Evolutionary conservation across 495 filamentous ascomycete species (phyloP), one percentile per base, ranked within the genome.

Genomic region (Thozetella sp.): DNA sequence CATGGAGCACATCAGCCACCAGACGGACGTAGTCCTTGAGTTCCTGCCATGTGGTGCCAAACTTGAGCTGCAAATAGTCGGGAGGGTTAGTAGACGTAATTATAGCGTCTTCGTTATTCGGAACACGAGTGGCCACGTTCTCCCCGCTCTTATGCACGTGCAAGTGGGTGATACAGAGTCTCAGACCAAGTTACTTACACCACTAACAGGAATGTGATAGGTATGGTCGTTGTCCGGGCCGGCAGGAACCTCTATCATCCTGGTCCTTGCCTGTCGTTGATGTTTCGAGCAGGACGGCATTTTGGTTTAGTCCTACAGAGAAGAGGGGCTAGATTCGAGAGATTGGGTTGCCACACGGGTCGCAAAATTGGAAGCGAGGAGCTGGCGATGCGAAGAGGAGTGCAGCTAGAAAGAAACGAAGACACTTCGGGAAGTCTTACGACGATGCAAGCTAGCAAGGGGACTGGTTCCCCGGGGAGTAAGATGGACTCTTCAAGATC

Each of bases 1-100:
- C 62, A 24, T 59, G 57, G 27, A 67, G 61, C 12, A 67, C 59
- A 15, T 67, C 67, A 50, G 59, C 62, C 1, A 26, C 62, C 20
- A 60, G 50, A 3, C 45, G 19, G 25, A 55, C 62, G 37, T 64
- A 67, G 0, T 50, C 56, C 27, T 63, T 67, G 12, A 69, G 57
- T 11, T 67, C 55, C 45, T 54, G 51, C 61, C 64, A 64, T 45
- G 64, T 67, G n/a, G 67, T 69, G 22, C 25, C 25, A 26, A 60
- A 60, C 11, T 56, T 25, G 22, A 69, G 62, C 67, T 69, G 34
- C 13, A 57, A 25, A 17, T 3, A 22, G 3, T 4, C 9, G 23
- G 57, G 17, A 60, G 43, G 34, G 3, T 25, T 17, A 25, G 27
- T 10, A 2, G 0, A 1, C n/a, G 11, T 37, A 40, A 13, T 46